Evolutionary conservation across 805 yeast species (phyloP), one percentile per base, ranked within the genome.

Genomic region (Allodekkera sacchari): DNA sequence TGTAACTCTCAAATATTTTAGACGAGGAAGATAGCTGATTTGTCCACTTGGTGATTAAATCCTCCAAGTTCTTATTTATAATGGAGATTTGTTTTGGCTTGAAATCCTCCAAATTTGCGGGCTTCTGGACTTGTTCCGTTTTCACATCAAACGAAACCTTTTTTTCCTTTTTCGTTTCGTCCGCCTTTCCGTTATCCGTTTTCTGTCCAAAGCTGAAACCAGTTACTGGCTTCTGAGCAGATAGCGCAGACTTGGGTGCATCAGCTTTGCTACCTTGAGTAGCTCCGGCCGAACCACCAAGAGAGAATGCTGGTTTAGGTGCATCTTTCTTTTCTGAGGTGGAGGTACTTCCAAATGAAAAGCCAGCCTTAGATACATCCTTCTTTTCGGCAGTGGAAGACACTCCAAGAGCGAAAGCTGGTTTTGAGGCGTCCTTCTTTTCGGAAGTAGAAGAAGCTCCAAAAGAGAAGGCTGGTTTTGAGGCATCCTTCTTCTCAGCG

Each of bases 21-120:
- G 89, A 72, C 1, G 92, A 75, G 10, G 72, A 67, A 2, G 89
- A 66, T 37, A 92, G 59, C 43, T 92, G 94, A 34, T 76, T 74
- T 1, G 96, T 82, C 98, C 98, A 92, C 56, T 82, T 87, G 10
- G 87, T 73, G 26, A 92, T 82, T 43, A 92, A 68, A 52, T 92
- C 97, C 48, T 92, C 97, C 49, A 92, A 63, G 1, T 96, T 85
- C 54, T 85, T 85, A 58, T 92, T 92, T 46, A 83, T 87, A 22
- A 92, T 68, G 4, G 94, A 74, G 4, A 85, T 69, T 20, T 82
- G 81, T 35, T 76, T 68, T 4, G 85, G 78, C 38, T 72, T 74
- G 18, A 76, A 68, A 23, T 70, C 64, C 33, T 79, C 75, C 2
- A 76, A 59, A 33, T 66, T 64, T 3, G 51, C 46, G 9, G 50